These are phyloP conservation scores for Aspergillus calidoustus DNA, from an alignment of 2,329 filamentous ascomycete species.

Conservation along the genomic window DNA sequence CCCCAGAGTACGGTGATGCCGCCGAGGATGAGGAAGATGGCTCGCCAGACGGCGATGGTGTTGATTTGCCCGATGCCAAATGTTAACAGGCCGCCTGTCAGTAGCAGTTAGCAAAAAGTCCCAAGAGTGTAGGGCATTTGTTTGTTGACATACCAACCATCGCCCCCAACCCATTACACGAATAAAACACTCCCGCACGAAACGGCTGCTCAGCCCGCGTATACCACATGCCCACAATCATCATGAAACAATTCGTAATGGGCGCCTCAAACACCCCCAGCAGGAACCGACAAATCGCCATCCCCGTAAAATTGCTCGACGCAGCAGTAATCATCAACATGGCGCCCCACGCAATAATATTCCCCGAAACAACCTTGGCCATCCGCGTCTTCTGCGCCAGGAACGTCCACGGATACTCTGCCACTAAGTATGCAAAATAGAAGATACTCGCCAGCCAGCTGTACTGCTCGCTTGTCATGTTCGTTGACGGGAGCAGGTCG, in stretches of 20 bases:
- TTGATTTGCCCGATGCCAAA: constrained; percentile 49
- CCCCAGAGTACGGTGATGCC: constrained; percentile 52
- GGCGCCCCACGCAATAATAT: constrained; percentile 47
- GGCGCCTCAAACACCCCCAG: constrained; percentile 55
- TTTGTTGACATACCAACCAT: too few species aligned
- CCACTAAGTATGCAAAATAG: constrained; percentile 55
- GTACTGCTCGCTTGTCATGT: constrained; percentile 51
- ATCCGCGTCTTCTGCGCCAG: constrained; percentile 35
- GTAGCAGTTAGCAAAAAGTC: too few species aligned
- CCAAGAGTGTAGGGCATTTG: too few species aligned
- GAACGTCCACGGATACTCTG: constrained; percentile 50
- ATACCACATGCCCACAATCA: constrained; percentile 58
- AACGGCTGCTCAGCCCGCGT: constrained; percentile 52
- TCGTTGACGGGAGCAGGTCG: constrained; percentile 56
- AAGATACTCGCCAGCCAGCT: constrained; percentile 62
- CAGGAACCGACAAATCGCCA: constrained; percentile 52
- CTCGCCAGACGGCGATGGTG: constrained; percentile 49
- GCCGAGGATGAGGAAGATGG: constrained; percentile 53
- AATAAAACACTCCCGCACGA: constrained; percentile 51
- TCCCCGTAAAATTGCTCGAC: constrained; percentile 46
- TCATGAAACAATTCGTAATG: constrained; percentile 56
- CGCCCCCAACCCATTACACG: constrained; percentile 46
- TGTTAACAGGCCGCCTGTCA: constrained; percentile 29
- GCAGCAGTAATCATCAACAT: constrained; percentile 52
- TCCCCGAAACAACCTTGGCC: constrained; percentile 24